Evolutionary conservation across 2,329 filamentous ascomycete species (phyloP).

Genomic region (Venturia nashicola): DNA sequence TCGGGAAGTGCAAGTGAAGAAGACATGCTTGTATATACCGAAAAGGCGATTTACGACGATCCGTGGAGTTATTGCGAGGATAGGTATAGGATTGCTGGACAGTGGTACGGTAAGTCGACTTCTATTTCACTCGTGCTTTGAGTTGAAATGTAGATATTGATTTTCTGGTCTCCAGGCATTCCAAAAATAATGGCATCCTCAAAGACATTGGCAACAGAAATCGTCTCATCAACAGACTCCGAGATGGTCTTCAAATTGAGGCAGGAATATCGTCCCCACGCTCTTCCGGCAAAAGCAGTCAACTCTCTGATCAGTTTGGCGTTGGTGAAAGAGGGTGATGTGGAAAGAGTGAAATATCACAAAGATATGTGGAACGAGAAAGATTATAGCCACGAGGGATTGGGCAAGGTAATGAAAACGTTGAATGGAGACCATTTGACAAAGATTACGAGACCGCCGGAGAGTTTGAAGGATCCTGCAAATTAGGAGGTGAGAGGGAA

Average conservation of each 20-base stretch:
- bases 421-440: constrained; percentile 37
- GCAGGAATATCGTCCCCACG: constrained; percentile 34
- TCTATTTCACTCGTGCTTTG: too few species aligned
- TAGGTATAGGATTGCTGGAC: constrained; percentile 38
- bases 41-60: constrained; percentile 35
- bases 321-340: constrained; percentile 22
- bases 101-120: constrained; percentile 31
- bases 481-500: background rate
- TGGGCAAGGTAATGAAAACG: constrained; percentile 36
- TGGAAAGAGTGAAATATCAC: constrained; percentile 31
- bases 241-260: constrained; percentile 36
- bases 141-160: too few species aligned
- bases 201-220: constrained; percentile 29
- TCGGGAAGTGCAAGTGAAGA: constrained; percentile 34
- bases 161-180: constrained; percentile 19
- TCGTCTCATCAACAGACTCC: constrained; percentile 25
- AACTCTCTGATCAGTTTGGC: constrained; percentile 29
- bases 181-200: constrained; percentile 29
- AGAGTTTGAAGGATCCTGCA: constrained; percentile 14
- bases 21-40: constrained; percentile 37
- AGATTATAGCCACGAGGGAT: constrained; percentile 34
- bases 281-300: constrained; percentile 26
- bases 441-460: constrained; percentile 28
- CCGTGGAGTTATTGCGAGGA: constrained; percentile 38
- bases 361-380: constrained; percentile 40